Base-by-base conservation (phyloP, 495 filamentous ascomycete species). In the Penicillium pancosmium region DNA sequence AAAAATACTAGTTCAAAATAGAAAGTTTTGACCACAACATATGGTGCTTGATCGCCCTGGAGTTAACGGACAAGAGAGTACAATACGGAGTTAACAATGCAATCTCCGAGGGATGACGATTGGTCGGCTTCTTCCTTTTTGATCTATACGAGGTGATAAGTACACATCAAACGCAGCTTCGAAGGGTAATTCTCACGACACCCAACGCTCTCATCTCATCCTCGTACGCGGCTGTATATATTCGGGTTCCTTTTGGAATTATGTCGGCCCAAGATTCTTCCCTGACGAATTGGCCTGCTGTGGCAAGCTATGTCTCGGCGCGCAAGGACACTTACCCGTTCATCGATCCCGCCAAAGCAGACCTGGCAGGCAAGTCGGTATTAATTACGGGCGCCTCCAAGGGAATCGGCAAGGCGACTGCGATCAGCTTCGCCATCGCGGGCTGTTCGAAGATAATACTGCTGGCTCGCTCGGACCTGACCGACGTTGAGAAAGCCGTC, bases 321-420 rank as follows among this genome's bases (percentile, higher is more conserved):
- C 36, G 36, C 36, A 40, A 40, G 15, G 36, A 40, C 36, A 40
- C 10, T 40, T 16, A 36, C 9, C 27, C 50, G 4, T 18, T 52
- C 31, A 48, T 48, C 11, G 18, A 48, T 25, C 44, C 44, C 6
- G 11, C 44, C 44, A 21, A 25, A 25, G 5, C 16, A 1, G 16
- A 48, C 7, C 21, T 48, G 16, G 23, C 13, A 12, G 44, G 44
- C 16, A 48, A 48, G 21, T 48, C 18, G 2, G 44, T 48, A 3
- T 21, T 48, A 2, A 48, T 84, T 55, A 79, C 69, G 15, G 80
- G 82, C 7, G 81, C 78, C 0, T 76, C 72, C n/a, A 76, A 72
- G 35, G 80, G 81, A 8, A 69, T 84, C 40, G 82, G 82, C 15
- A 65, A 60, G 8, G 72, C 74, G 5, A 80, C 71, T 23, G 71